Evolutionary conservation across 176 grass and related monocot genomes (phyloP).

Genomic region (Zoysia japonica): DNA sequence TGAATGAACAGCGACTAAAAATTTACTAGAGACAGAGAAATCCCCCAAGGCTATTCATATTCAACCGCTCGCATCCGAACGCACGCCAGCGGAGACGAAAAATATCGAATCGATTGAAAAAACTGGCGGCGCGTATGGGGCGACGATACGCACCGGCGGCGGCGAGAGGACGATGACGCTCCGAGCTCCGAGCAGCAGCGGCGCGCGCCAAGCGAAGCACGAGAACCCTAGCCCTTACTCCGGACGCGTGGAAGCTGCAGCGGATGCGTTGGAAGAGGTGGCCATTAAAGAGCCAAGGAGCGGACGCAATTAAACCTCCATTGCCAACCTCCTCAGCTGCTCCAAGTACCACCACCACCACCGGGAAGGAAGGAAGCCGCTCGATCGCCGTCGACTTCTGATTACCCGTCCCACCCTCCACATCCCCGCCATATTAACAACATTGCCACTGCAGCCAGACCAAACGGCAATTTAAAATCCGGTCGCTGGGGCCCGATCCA

Average conservation of each 20-base stretch:
- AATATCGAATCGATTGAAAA: background rate
- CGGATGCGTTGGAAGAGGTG: slow-evolving; percentile 29
- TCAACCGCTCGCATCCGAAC: slow-evolving; percentile 1
- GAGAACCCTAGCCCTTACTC: slow-evolving; percentile 30
- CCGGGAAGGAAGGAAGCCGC: background rate
- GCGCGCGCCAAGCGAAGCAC: background rate
- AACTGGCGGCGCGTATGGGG: background rate
- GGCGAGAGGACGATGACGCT: background rate
- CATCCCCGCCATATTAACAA: background rate
- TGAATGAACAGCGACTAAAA: background rate
- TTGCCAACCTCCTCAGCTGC: slow-evolving; percentile 36
- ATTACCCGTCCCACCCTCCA: slow-evolving; percentile 9
- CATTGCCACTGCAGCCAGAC: background rate
- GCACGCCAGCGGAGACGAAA: background rate
- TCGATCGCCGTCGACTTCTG: slow-evolving; percentile 27
- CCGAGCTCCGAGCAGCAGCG: background rate
- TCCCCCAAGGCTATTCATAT: background rate
- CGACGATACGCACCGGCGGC: slow-evolving; percentile 30
- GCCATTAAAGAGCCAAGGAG: slow-evolving; percentile 55
- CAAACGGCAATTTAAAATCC: slow-evolving; percentile 37
- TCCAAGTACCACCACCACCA: background rate
- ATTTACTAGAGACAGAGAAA: background rate
- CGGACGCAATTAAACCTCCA: slow-evolving; percentile 45
- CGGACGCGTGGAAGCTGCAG: slow-evolving; percentile 12
- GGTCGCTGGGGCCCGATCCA: slow-evolving; percentile 1